Conservation (phyloP, 129 eudicot genomes). For the Tagetes erecta region DNA sequence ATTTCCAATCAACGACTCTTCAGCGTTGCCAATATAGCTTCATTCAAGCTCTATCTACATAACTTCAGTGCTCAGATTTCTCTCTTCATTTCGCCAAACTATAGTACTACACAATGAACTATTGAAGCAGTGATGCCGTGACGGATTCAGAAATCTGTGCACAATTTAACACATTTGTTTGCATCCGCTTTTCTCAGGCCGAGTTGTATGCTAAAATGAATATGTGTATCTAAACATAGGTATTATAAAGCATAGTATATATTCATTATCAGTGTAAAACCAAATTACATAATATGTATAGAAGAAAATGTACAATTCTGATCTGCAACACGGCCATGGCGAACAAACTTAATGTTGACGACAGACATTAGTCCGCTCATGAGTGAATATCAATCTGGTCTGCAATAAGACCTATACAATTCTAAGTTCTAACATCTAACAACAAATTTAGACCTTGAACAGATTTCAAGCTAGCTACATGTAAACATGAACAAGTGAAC, state of each 20-base stretch:
- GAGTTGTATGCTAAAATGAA: not conserved
- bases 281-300: not conserved
- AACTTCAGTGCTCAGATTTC: conserved; percentile 12
- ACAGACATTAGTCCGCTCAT: not conserved
- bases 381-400: conserved; percentile 8
- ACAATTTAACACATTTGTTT: not conserved
- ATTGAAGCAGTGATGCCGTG: not conserved
- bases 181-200: no score
- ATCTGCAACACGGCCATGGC: no score
- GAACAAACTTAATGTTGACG: no score
- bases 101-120: not conserved
- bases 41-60: conserved; percentile 17
- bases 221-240: not conserved
- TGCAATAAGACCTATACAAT: not conserved
- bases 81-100: conserved; percentile 23
- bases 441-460: not conserved
- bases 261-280: not conserved
- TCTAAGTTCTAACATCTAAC: not conserved
- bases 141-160: not conserved
- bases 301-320: no score
- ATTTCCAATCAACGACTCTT: not conserved
- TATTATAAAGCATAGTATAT: not conserved
- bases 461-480: not conserved
- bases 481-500: not conserved
- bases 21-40: conserved; percentile 11